These are phyloP conservation scores for Barnettozyma siamensis DNA, from an alignment of 805 yeast species.

Conservation along the genomic window DNA sequence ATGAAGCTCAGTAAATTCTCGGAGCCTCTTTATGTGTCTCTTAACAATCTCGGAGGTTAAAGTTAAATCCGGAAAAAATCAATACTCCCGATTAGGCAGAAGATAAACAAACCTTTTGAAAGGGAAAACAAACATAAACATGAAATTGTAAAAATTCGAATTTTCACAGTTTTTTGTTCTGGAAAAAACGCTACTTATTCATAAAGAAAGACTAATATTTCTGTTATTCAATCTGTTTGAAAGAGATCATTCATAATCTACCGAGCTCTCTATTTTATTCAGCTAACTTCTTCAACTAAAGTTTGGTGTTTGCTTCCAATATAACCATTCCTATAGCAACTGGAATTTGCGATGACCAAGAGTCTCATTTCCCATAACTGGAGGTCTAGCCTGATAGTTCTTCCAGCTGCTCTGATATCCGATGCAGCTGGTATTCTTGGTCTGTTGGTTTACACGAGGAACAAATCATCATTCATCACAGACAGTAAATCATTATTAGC, in stretches of 20 bases:
- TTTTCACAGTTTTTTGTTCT: constrained; percentile 2
- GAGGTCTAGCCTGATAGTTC: neutral
- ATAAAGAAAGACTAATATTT: too few relatives aligned
- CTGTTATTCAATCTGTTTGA: too few relatives aligned
- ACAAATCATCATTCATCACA: neutral
- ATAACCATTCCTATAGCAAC: too few relatives aligned
- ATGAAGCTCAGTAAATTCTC: too few relatives aligned
- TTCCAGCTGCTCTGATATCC: constrained; percentile 5
- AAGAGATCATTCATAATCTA: too few relatives aligned
- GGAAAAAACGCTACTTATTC: too few relatives aligned
- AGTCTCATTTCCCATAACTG: neutral
- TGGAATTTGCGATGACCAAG: neutral
- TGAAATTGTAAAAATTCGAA: neutral
- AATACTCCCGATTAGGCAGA: constrained; percentile 17
- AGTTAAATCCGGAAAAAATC: too few relatives aligned
- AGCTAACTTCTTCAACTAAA: too few relatives aligned
- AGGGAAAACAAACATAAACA: constrained; percentile 3
- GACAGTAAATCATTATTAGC: constrained; percentile 2
- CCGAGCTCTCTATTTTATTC: too few relatives aligned
- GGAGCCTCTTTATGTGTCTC: too few relatives aligned
- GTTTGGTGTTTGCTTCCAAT: too few relatives aligned
- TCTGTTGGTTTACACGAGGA: constrained; percentile 4
- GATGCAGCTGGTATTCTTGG: constrained; percentile 16
- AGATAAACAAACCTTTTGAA: constrained; percentile 15
- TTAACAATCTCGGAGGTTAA: too few relatives aligned